Conservation (phyloP, 768 basidiomycete genomes). For the Mycena metata region DNA sequence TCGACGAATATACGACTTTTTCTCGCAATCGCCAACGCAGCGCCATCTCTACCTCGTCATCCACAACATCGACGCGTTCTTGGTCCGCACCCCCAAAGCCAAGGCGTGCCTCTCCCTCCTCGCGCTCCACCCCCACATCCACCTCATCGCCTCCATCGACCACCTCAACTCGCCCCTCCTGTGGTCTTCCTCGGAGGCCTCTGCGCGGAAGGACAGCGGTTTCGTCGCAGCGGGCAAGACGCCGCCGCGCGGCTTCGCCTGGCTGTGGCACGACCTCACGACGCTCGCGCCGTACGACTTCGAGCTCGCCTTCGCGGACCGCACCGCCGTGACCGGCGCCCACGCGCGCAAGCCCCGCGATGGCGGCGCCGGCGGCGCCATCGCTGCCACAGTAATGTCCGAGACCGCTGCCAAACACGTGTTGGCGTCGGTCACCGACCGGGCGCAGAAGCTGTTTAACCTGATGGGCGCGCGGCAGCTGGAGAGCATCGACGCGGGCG, state of each 20-base stretch:
- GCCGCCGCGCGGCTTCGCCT: conserved; percentile 68
- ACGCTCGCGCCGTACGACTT: conserved; percentile 87
- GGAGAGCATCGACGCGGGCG: conserved; percentile 61
- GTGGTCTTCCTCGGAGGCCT: conserved; percentile 80
- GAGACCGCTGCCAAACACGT: conserved; percentile 86
- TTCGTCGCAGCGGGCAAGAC: conserved; percentile 33
- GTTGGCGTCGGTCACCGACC: conserved; percentile 87
- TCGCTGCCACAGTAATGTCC: conserved; percentile 65
- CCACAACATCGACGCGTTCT: conserved; percentile 89
- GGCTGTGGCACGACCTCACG: conserved; percentile 93
- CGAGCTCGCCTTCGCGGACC: conserved; percentile 56
- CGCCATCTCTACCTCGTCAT: conserved; percentile 81
- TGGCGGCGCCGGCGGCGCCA: conserved; percentile 32
- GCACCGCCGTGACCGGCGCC: conserved; percentile 71
- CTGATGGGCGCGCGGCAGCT: conserved; percentile 81
- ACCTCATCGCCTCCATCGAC: conserved; percentile 88
- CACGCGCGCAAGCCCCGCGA: conserved; percentile 41
- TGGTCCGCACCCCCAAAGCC: conserved; percentile 73
- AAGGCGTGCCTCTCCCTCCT: conserved; percentile 77
- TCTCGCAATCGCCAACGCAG: conserved; percentile 54
- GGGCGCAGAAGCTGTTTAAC: conserved; percentile 85
- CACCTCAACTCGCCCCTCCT: conserved; percentile 87
- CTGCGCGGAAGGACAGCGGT: conserved; percentile 62
- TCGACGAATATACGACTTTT: conserved; percentile 75
- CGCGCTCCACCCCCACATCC: conserved; percentile 80